Base-by-base conservation (phyloP, 2,329 filamentous ascomycete species). In the Alternaria longipes region DNA sequence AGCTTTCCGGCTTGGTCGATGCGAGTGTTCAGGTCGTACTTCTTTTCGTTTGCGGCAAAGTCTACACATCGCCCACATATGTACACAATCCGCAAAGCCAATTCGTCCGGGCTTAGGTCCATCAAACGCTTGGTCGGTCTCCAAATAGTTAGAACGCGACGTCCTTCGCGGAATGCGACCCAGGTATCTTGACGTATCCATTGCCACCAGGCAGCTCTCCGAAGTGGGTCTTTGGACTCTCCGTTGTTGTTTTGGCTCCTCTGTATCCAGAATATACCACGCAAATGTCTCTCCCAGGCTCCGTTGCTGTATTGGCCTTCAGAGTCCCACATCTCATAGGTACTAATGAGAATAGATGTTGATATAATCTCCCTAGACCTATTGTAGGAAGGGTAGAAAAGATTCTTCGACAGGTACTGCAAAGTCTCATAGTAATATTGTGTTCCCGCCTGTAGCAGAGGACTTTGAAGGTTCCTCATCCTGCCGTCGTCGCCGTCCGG, bases 171-270 rank as follows among this genome's bases (percentile, higher is more conserved):
- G 64, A 89, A 89, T 0, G 87, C 87, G 2, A 86, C 87, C 87
- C 87, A 90, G 0, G 87, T 82, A 68, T 90, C 88, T 68, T 90
- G 88, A n/a, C 86, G 80, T 4, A 90, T 77, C 88, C 87, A 90
- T 0, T 84, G 83, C 87, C 88, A 90, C 88, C 87, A 90, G 0
- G 87, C 85, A 0, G 86, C 84, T 63, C 85, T 83, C 42, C 84
- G 81, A 0, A 90, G 77, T 0, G 86, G 85, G 0, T 84, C 83
- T 16, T 59, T 65, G 0, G 83, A 84, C 51, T 86, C 86, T 1
- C 86, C 87, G 56, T 89, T 82, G 45, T 88, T 87, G 49, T 87
- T 82, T 54, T 87, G 86, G 0, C 84, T 87, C n/a, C 87, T 79
- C 58, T 89, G 84, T 16, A 90, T 89, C 85, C 87, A 89, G 64